A percentile compares a stretch with the other conserved stretches of the same genome.
Conservation (phyloP, 164 flowering plant species). For the Chloranthus sessilifolius region DNA sequence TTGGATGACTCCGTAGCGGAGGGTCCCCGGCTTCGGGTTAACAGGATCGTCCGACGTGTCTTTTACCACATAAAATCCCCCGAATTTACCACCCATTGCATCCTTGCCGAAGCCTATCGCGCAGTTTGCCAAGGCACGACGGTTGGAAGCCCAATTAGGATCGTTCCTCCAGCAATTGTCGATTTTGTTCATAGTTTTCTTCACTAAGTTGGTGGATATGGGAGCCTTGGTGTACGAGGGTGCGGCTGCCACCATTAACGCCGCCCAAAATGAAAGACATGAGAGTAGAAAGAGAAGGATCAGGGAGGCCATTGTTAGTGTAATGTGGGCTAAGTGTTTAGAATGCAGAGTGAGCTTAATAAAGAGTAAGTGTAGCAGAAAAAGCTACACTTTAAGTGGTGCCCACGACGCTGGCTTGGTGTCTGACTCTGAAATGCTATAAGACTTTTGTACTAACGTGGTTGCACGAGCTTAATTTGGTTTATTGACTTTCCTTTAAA, state of each 20-base stretch:
- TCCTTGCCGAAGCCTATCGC: constrained; percentile 72
- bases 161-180: constrained; percentile 85
- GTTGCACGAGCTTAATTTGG: too few relatives aligned
- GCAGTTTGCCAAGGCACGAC: constrained; percentile 63
- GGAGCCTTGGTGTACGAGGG: too few relatives aligned
- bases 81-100: constrained; percentile 72
- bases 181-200: too few relatives aligned
- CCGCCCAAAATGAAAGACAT: constrained; percentile 20
- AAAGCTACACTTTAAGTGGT: neutral
- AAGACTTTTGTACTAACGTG: neutral
- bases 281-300: constrained; percentile 14
- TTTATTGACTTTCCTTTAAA: too few relatives aligned
- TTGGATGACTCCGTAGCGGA: constrained; percentile 74
- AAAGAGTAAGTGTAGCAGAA: constrained; percentile 20
- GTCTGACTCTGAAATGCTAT: neutral
- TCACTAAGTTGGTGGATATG: too few relatives aligned
- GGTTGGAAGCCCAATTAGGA: constrained; percentile 35
- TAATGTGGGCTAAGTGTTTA: neutral
- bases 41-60: constrained; percentile 60
- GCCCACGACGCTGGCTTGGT: constrained; percentile 8
- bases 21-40: constrained; percentile 63
- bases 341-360: neutral
- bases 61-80: constrained; percentile 51
- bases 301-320: constrained; percentile 24
- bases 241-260: neutral